Percentiles rank a stretch among this genome's conserved stretches.
phyloP scores from a whole-genome alignment of 2,329 filamentous ascomycete genomes.

The Penicillium psychrosexuale region DNA sequence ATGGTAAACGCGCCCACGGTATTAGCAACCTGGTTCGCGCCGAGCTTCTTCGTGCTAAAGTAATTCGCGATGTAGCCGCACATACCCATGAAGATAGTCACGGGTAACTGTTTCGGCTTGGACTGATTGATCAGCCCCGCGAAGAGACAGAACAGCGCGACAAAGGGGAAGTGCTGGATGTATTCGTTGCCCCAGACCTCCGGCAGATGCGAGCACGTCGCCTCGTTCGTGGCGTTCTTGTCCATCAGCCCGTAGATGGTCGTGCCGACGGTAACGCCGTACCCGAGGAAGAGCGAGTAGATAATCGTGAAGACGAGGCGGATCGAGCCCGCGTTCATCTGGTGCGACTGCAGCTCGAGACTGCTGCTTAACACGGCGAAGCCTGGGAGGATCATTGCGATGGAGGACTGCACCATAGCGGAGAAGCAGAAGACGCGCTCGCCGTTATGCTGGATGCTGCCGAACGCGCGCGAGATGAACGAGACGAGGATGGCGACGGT shows the following conservation, averaged over 20 bases:
- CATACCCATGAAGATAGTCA: slow-evolving; percentile 69
- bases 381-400: slow-evolving; percentile 67
- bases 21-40: slow-evolving; percentile 69
- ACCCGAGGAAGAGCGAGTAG: slow-evolving; percentile 67
- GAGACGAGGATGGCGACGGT: slow-evolving; percentile 62
- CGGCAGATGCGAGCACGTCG: slow-evolving; percentile 40
- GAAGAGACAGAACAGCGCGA: slow-evolving; percentile 68
- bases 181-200: slow-evolving; percentile 48
- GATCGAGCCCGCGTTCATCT: slow-evolving; percentile 62
- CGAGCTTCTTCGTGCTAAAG: slow-evolving; percentile 57
- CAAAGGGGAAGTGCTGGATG: slow-evolving; percentile 64
- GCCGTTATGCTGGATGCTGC: slow-evolving; percentile 53
- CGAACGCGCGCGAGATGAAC: slow-evolving; percentile 64
- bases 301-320: slow-evolving; percentile 54
- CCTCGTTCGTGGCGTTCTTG: slow-evolving; percentile 48
- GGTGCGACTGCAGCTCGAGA: slow-evolving; percentile 65
- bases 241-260: slow-evolving; percentile 61
- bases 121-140: slow-evolving; percentile 76
- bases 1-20: slow-evolving; percentile 73
- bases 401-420: slow-evolving; percentile 45
- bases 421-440: slow-evolving; percentile 63
- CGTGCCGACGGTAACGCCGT: slow-evolving; percentile 65
- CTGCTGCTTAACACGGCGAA: slow-evolving; percentile 58
- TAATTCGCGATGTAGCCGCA: slow-evolving; percentile 56
- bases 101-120: slow-evolving; percentile 70